These are phyloP conservation scores for Leccinum ochraceum DNA, from an alignment of 768 basidiomycete genomes.

Conservation along the genomic window DNA sequence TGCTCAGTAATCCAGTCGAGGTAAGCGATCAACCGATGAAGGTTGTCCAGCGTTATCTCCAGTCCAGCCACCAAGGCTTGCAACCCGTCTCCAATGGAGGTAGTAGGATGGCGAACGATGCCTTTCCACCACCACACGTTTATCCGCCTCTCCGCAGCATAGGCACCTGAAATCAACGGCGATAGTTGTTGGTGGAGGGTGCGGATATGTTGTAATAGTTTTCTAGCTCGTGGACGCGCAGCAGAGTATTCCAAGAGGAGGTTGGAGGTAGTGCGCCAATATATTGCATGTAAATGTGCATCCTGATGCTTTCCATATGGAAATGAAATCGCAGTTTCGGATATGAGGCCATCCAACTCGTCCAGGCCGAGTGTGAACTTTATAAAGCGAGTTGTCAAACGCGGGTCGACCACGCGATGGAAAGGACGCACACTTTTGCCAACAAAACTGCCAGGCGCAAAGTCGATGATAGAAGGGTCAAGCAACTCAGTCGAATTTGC, in stretches of 20 bases:
- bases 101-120: background rate
- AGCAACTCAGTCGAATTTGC: constrained; percentile 25
- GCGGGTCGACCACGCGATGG: background rate
- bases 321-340: constrained; percentile 1
- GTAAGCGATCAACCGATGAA: constrained; percentile 23
- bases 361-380: constrained; percentile 31
- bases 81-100: constrained; percentile 11
- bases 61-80: constrained; percentile 21
- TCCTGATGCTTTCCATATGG: constrained; percentile 6
- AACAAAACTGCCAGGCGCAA: constrained; percentile 28
- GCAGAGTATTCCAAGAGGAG: constrained; percentile 36
- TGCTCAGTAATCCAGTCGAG: constrained; percentile 32
- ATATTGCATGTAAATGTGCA: constrained; percentile 26
- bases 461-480: constrained; percentile 24
- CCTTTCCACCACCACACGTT: constrained; percentile 12
- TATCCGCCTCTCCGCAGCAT: background rate
- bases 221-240: constrained; percentile 22
- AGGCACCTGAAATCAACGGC: background rate
- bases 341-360: constrained; percentile 26
- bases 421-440: constrained; percentile 30
- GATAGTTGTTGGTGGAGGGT: constrained; percentile 17
- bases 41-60: constrained; percentile 22
- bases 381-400: constrained; percentile 9
- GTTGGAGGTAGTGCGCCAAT: constrained; percentile 32
- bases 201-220: constrained; percentile 18